A percentile compares a stretch with the other conserved stretches of the same genome.
These are phyloP conservation scores for Colletotrichum gloeosporioides DNA, from an alignment of 2,329 filamentous ascomycete species.

Conservation along the genomic window DNA sequence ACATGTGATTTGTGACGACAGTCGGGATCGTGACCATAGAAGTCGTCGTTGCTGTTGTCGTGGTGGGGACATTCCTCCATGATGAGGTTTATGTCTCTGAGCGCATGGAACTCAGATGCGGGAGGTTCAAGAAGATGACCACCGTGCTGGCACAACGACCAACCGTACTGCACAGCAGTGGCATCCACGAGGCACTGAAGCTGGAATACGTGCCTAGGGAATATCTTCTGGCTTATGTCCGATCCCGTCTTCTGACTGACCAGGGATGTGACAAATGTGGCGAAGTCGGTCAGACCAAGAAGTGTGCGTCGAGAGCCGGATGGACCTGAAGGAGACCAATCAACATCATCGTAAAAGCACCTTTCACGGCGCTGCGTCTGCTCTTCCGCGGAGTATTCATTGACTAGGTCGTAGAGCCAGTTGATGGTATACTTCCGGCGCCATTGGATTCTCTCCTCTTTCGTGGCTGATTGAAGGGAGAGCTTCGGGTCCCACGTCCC, in stretches of 20 bases:
- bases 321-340: neutral
- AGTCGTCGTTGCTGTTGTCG: too few relatives aligned
- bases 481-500: slow-evolving; percentile 45
- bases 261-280: slow-evolving; percentile 44
- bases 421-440: slow-evolving; percentile 53
- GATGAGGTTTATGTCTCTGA: neutral
- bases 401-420: slow-evolving; percentile 58
- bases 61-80: neutral
- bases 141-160: slow-evolving; percentile 35
- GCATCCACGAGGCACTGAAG: slow-evolving; percentile 57
- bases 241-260: slow-evolving; percentile 47
- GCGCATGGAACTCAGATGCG: neutral
- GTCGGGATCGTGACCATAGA: too few relatives aligned
- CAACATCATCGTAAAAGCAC: slow-evolving; percentile 21
- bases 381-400: slow-evolving; percentile 46
- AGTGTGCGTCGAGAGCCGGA: slow-evolving; percentile 31
- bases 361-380: slow-evolving; percentile 39
- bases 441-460: slow-evolving; percentile 47
- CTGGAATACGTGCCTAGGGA: slow-evolving; percentile 53
- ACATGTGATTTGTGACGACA: too few relatives aligned
- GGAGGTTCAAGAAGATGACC: slow-evolving; percentile 41
- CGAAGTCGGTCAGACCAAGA: slow-evolving; percentile 52
- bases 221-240: slow-evolving; percentile 43
- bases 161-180: slow-evolving; percentile 46
- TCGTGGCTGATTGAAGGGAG: slow-evolving; percentile 39